phyloP scores from a whole-genome alignment of 306 rosid species.

The Cicer bijugum region DNA sequence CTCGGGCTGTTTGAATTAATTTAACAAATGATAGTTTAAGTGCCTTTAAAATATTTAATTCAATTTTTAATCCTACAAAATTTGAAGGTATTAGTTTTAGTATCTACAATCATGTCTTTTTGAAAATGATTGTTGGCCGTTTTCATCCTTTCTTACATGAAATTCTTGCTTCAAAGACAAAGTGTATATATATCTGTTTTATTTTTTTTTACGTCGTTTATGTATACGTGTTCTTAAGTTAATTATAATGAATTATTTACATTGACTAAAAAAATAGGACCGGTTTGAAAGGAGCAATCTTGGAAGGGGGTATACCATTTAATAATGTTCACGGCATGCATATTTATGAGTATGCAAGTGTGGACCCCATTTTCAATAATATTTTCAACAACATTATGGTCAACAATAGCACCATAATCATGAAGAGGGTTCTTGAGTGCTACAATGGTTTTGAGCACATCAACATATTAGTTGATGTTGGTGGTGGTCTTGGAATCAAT shows the following conservation, averaged over 20 bases:
- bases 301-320: slow-evolving; percentile 63
- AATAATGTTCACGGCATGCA: slow-evolving; percentile 53
- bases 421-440: slow-evolving; percentile 46
- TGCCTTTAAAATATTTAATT: no score
- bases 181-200: no score
- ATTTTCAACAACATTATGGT: slow-evolving; percentile 61
- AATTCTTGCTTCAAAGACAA: no score
- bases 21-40: no score
- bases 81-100: no score
- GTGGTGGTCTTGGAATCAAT: slow-evolving; percentile 63
- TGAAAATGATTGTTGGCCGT: no score
- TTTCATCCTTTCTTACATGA: no score
- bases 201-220: no score
- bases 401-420: slow-evolving; percentile 37
- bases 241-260: neutral
- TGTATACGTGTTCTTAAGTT: no score
- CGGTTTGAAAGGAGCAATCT: slow-evolving; percentile 52
- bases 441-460: slow-evolving; percentile 56
- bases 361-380: slow-evolving; percentile 50
- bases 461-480: slow-evolving; percentile 61
- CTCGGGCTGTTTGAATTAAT: no score
- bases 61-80: no score
- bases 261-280: slow-evolving; percentile 42
- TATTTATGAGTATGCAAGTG: slow-evolving; percentile 48
- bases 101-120: no score